phyloP scores from a whole-genome alignment of 768 basidiomycete species.

The Pisolithus tinctorius region DNA sequence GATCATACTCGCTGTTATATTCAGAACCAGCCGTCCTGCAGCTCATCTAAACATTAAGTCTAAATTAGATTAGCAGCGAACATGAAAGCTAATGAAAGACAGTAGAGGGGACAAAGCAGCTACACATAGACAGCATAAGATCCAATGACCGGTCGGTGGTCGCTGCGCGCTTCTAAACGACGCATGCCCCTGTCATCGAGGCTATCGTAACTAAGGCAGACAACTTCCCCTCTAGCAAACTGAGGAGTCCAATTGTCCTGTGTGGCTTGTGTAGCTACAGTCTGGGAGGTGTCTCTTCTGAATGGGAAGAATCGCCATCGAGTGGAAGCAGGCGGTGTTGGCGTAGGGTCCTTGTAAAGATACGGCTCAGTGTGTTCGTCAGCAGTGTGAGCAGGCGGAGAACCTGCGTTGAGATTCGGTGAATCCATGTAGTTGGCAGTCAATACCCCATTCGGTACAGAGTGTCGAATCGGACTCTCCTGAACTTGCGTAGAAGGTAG shows the following conservation, averaged over 20 bases:
- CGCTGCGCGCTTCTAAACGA: conserved; percentile 68
- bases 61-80: not conserved
- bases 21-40: too few relatives aligned
- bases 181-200: conserved; percentile 73
- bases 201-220: conserved; percentile 66
- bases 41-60: not conserved
- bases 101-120: conserved; percentile 1
- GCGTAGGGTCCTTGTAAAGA: conserved; percentile 22
- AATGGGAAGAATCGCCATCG: conserved; percentile 50
- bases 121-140: conserved; percentile 65
- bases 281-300: conserved; percentile 32
- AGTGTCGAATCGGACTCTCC: conserved; percentile 11
- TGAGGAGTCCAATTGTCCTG: conserved; percentile 19
- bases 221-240: conserved; percentile 59
- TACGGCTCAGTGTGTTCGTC: conserved; percentile 18
- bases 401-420: conserved; percentile 6
- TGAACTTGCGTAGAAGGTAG: conserved; percentile 8
- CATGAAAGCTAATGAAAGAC: not conserved
- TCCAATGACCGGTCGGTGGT: conserved; percentile 83
- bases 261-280: conserved; percentile 15
- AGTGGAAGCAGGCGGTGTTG: conserved; percentile 20
- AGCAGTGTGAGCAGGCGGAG: conserved; percentile 5
- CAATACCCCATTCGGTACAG: conserved; percentile 8
- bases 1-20: not conserved
- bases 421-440: conserved; percentile 4